Evolutionary conservation across 169 alveolate species (phyloP), one percentile per base, ranked within the genome.

Genomic region (Theileria parva): DNA sequence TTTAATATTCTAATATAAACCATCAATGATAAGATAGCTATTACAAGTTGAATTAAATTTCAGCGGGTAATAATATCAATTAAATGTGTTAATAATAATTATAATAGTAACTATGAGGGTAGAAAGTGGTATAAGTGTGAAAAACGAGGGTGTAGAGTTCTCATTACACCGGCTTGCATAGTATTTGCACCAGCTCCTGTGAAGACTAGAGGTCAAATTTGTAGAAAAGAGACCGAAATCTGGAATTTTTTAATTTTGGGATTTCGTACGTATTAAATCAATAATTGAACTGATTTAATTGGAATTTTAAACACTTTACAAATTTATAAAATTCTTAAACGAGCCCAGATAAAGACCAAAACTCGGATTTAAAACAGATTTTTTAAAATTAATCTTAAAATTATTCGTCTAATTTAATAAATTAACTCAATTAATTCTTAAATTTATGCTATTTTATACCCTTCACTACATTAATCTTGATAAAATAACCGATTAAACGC

Each of bases 171-270:
- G 67, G 30, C 30, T 59, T 59, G 67, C 67, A 59, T 59, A 59
- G 67, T 59, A 59, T 59, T 59, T 59, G 67, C 67, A 59, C 67
- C 67, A 23, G 37, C 37, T 59, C 67, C 53, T 44, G 53, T 44
- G 53, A 44, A 44, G 53, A 44, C 53, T 44, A 44, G 53, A 44
- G 53, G 53, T 44, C 53, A 44, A 44, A 44, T 44, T 44, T 44
- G 53, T 1, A 44, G 53, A 44, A 44, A 44, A 44, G 17, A 13
- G 53, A 44, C 53, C 17, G 53, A 44, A 44, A 44, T 44, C 53
- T 44, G 17, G 17, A 44, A 13, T 44, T 44, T 44, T 44, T 44
- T 8, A 44, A 11, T 44, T 44, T 7, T 44, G 53, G 17, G 2
- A 44, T 44, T 44, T 44, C 53, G 53, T 7, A 44, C 53, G 8